Base-by-base conservation (phyloP, 331 rosid genomes). In the Cydonia oblonga region DNA sequence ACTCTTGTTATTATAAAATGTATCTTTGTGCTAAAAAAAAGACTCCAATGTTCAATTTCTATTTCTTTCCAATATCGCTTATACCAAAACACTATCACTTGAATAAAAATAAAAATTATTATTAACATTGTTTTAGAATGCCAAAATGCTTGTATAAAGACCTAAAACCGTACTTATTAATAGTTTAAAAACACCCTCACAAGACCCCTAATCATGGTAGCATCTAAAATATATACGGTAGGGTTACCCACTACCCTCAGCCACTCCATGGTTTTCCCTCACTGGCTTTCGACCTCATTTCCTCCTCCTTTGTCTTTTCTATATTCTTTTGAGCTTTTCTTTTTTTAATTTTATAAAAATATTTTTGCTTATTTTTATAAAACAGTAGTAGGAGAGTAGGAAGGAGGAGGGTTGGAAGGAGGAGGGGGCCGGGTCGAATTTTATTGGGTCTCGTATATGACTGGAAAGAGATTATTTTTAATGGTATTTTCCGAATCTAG, bases 401-500 rank as follows among this genome's bases (percentile, higher is more conserved):
- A 20, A n/a, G n/a, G n/a, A n/a, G n/a, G n/a, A n/a, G n/a, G n/a
- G n/a, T n/a, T n/a, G n/a, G n/a, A n/a, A n/a, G 61, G 58, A 30
- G 32, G 42, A 30, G 74, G 74, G 33, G 66, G 40, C 59, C 40
- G 38, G 56, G 59, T 38, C 42, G 42, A 38, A 38, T 35, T 35
- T 71, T 66, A 77, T 80, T 83, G 70, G 77, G 69, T 25, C 51
- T 23, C 56, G 69, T 75, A 58, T 77, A 15, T 67, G 68, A 70
- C 74, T 33, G 10, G 15, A 23, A 62, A 35, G 24, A 57, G 71
- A 61, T 70, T 66, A 8, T 26, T 75, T 75, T 77, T 78, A 64
- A 71, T 51, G 19, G 83, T 68, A 74, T 77, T 79, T 75, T 75
- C 87, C 68, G 59, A 75, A 70, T 75, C 63, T 25, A 52, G 84